phyloP scores from a whole-genome alignment of 1,139 yeast species.

The Candida sanyaensis region DNA sequence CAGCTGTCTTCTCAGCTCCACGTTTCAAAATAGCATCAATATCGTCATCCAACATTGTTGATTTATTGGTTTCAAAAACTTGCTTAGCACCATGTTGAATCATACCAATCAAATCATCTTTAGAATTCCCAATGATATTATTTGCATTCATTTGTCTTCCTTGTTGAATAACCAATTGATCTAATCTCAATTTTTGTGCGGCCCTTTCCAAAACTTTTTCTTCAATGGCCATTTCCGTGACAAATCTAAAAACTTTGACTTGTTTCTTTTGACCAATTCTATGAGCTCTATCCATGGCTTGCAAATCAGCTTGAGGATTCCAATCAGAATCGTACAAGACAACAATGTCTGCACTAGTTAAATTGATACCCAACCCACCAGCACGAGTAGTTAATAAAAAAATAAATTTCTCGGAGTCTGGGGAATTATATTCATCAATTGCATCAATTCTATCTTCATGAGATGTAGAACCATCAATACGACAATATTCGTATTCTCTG shows the following conservation, averaged over 20 bases:
- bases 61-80: slow-evolving; percentile 60
- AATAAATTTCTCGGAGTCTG: slow-evolving; percentile 81
- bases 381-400: slow-evolving; percentile 94
- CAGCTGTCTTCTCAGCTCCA: slow-evolving; percentile 82
- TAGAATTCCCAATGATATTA: slow-evolving; percentile 47
- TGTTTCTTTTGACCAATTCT: slow-evolving; percentile 98
- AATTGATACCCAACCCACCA: slow-evolving; percentile 96
- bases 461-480: slow-evolving; percentile 93
- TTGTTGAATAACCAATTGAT: slow-evolving; percentile 94
- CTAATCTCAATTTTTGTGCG: slow-evolving; percentile 88
- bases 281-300: slow-evolving; percentile 99
- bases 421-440: slow-evolving; percentile 87
- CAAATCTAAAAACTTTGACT: slow-evolving; percentile 87
- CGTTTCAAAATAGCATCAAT: slow-evolving; percentile 75
- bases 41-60: slow-evolving; percentile 60
- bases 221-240: slow-evolving; percentile 94
- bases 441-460: slow-evolving; percentile 93
- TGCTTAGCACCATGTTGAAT: slow-evolving; percentile 96
- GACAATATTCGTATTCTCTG: slow-evolving; percentile 81
- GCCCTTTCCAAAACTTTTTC: slow-evolving; percentile 96
- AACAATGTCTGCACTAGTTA: slow-evolving; percentile 91
- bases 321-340: slow-evolving; percentile 93
- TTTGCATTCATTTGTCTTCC: slow-evolving; percentile 60
- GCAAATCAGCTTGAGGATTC: slow-evolving; percentile 99
- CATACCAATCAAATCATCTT: slow-evolving; percentile 90